phyloP scores from a whole-genome alignment of 352 stramenopile species.

The Phytophthora fragariaefolia region DNA sequence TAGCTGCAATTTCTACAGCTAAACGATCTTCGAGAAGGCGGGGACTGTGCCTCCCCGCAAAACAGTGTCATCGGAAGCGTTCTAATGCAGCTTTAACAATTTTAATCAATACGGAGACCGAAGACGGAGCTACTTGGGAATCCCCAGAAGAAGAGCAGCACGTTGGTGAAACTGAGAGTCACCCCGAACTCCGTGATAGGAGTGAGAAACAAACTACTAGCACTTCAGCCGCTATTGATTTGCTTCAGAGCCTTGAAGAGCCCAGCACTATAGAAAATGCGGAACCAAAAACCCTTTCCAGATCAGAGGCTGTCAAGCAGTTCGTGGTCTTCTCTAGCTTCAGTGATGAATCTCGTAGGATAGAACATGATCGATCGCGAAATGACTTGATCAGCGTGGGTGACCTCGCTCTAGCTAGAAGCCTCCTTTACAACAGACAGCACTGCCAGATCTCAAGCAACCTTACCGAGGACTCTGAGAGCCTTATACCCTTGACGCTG shows the following conservation, averaged over 20 bases:
- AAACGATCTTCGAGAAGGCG: neutral
- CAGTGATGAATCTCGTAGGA: neutral
- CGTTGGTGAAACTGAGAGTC: neutral
- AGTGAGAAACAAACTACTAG: neutral
- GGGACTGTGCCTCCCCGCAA: neutral
- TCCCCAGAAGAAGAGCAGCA: neutral
- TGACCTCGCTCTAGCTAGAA: slow-evolving; percentile 25
- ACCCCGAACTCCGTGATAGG: neutral
- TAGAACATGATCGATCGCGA: neutral
- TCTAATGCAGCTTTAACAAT: neutral
- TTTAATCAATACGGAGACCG: neutral
- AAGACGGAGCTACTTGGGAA: neutral
- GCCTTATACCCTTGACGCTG: slow-evolving; percentile 17
- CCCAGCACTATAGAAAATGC: neutral
- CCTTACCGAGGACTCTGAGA: neutral
- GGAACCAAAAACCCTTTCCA: neutral
- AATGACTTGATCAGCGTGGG: slow-evolving; percentile 39
- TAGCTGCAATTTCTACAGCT: neutral
- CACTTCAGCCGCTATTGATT: neutral
- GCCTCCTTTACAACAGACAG: slow-evolving; percentile 10
- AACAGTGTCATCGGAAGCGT: neutral
- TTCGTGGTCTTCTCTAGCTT: slow-evolving; percentile 23
- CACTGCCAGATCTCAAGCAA: neutral
- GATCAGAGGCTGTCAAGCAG: neutral
- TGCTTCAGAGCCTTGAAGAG: neutral